Base-by-base conservation (phyloP, 2,329 filamentous ascomycete genomes). In the Lasiodiplodia theobromae region DNA sequence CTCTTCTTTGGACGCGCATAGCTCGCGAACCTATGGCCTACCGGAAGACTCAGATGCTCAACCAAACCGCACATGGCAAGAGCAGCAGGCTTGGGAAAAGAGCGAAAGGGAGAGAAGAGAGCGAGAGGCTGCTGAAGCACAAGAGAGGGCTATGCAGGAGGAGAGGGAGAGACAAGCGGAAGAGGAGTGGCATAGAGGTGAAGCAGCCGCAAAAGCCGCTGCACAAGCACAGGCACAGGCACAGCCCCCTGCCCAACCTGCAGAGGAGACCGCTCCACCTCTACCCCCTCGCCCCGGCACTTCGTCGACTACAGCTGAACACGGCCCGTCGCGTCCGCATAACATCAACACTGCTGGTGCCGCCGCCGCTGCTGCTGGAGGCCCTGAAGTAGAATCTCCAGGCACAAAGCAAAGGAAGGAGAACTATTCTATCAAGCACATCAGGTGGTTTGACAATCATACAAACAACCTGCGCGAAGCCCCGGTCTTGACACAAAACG, bases 371-470 rank as follows among this genome's bases (percentile, higher is more conserved):
- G 70, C 1, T 66, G 74, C 1, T 68, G 71, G 37, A 66, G 71
- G 69, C 2, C 47, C 73, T 8, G 76, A 73, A 11, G 71, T 77
- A 6, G 2, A 83, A 64, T 82, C 80, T 4, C 80, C 82, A 3
- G 76, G 75, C 10, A 79, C 81, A 3, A 73, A 79, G 67, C 73
- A 76, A 67, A 85, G 86, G 70, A 85, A 84, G 68, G 94, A 97
- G 78, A 96, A 93, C 0, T 98, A 99, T 74, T 91, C 94, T 68
- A 94, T 98, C 77, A 96, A 97, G 77, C 94, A 94, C 70, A 90
- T 98, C 70, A 89, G 88, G 70, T 98, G 95, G 94, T 85, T 89
- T 69, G 93, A 97, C 77, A 80, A 84, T 2, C 86, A 77, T 12
- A 83, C 86, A 0, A 77, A 84, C 1, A 84, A 86, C n/a, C 88